A percentile compares a stretch with the other conserved stretches of the same genome.
These are phyloP conservation scores for Wickerhamiella shivajii DNA, from an alignment of 805 yeast species.

Conservation along the genomic window DNA sequence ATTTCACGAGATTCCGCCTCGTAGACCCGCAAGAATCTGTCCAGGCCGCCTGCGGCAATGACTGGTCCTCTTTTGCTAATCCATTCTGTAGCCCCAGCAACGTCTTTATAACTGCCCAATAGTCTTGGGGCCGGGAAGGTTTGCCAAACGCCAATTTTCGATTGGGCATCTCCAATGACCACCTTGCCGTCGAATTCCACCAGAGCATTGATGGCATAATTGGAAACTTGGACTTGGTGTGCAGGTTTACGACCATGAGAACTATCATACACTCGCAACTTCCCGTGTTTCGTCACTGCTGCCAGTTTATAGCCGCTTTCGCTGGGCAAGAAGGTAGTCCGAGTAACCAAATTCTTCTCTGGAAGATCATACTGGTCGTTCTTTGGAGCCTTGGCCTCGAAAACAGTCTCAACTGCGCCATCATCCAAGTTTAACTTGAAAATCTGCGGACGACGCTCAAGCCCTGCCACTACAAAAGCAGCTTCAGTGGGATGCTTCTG, in stretches of 20 bases:
- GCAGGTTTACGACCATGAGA: constrained; percentile 54
- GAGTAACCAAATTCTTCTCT: constrained; percentile 68
- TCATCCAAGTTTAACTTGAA: constrained; percentile 23
- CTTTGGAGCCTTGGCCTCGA: constrained; percentile 71
- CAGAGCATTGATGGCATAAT: constrained; percentile 36
- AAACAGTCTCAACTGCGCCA: constrained; percentile 27
- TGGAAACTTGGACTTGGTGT: constrained; percentile 37
- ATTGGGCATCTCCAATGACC: constrained; percentile 59
- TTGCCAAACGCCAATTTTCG: constrained; percentile 35
- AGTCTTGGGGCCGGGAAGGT: constrained; percentile 23
- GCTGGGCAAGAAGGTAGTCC: constrained; percentile 33
- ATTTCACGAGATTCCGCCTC: constrained; percentile 44
- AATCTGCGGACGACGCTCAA: constrained; percentile 55
- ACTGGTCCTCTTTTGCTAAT: constrained; percentile 20
- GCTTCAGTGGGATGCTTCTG: constrained; percentile 31
- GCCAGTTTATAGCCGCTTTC: constrained; percentile 35
- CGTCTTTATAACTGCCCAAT: constrained; percentile 61
- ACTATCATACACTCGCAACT: constrained; percentile 60
- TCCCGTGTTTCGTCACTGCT: constrained; percentile 62
- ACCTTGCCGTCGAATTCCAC: constrained; percentile 31
- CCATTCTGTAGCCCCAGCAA: constrained; percentile 54
- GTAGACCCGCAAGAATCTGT: constrained; percentile 70
- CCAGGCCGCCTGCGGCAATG: constrained; percentile 70
- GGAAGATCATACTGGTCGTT: constrained; percentile 63
- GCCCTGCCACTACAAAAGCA: constrained; percentile 72